These are phyloP conservation scores for Phanerochaete sordida DNA, from an alignment of 768 basidiomycete genomes.

Conservation along the genomic window DNA sequence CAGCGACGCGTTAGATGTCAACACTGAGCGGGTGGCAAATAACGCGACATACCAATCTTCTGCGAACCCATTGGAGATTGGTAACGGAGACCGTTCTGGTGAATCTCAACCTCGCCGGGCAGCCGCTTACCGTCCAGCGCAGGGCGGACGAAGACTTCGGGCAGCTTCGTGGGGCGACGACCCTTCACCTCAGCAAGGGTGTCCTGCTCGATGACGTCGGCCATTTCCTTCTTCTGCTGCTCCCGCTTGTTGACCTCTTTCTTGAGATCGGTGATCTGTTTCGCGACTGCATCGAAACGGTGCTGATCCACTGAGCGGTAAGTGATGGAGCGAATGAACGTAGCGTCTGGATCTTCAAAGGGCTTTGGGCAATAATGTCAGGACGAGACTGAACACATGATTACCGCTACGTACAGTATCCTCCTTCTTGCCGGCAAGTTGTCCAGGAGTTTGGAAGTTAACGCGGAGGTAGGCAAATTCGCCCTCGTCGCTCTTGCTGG, in stretches of 20 bases:
- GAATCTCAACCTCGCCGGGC: conserved; percentile 97
- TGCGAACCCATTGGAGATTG: conserved; percentile 83
- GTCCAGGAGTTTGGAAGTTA: conserved; percentile 98
- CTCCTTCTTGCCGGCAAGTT: conserved; percentile 96
- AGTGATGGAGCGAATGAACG: conserved; percentile 92
- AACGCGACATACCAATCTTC: conserved; percentile 64
- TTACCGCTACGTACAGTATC: conserved; percentile 73
- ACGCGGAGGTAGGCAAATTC: conserved; percentile 93
- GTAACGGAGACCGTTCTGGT: conserved; percentile 95
- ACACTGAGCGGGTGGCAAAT: not conserved
- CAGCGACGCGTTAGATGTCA: not conserved
- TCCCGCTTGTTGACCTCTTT: conserved; percentile 97
- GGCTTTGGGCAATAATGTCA: conserved; percentile 44
- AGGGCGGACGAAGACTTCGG: conserved; percentile 91
- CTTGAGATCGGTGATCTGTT: conserved; percentile 92
- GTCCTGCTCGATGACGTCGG: conserved; percentile 96
- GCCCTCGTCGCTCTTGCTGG: conserved; percentile 95
- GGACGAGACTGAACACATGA: not conserved
- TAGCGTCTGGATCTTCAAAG: conserved; percentile 94
- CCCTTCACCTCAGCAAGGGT: conserved; percentile 86
- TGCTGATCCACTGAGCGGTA: conserved; percentile 89
- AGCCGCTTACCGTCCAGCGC: conserved; percentile 92
- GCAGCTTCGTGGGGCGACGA: conserved; percentile 78
- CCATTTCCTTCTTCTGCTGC: conserved; percentile 97
- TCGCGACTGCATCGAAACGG: conserved; percentile 85